Evolutionary conservation across 305 asterid genomes (phyloP).

Genomic region (Plantago coronopus): DNA sequence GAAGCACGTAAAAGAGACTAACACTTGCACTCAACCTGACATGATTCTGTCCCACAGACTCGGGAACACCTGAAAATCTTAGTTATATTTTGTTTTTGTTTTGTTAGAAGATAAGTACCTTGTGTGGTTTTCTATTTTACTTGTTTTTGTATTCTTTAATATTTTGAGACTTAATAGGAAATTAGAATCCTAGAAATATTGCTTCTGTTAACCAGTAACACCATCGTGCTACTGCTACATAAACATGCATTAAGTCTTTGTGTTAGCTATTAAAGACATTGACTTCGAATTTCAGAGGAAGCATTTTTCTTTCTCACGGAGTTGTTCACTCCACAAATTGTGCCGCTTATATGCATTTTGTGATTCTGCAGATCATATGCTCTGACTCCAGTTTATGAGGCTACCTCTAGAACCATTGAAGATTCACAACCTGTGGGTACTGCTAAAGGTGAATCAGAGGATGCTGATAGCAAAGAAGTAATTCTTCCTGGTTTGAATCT

Average conservation of each 20-base stretch:
- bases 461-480: slow-evolving; percentile 80
- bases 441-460: slow-evolving; percentile 67
- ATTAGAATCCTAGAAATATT: too few relatives aligned
- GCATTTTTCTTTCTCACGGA: too few relatives aligned
- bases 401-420: slow-evolving; percentile 52
- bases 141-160: too few relatives aligned
- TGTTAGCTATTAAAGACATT: not conserved
- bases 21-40: too few relatives aligned
- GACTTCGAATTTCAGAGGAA: not conserved
- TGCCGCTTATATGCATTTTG: slow-evolving; percentile 20
- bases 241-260: not conserved
- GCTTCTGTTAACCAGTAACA: too few relatives aligned
- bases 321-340: slow-evolving; percentile 19
- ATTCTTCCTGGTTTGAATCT: slow-evolving; percentile 89
- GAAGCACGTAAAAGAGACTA: too few relatives aligned
- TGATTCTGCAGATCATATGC: slow-evolving; percentile 76
- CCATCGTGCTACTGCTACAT: not conserved
- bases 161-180: too few relatives aligned
- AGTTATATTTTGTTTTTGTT: too few relatives aligned
- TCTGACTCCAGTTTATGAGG: slow-evolving; percentile 65
- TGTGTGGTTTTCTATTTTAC: too few relatives aligned
- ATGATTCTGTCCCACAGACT: too few relatives aligned
- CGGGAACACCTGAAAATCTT: too few relatives aligned
- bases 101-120: too few relatives aligned
- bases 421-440: slow-evolving; percentile 51